Base-by-base conservation (phyloP, 176 grass and related monocot species). In the Bolboschoenus planiculmis region DNA sequence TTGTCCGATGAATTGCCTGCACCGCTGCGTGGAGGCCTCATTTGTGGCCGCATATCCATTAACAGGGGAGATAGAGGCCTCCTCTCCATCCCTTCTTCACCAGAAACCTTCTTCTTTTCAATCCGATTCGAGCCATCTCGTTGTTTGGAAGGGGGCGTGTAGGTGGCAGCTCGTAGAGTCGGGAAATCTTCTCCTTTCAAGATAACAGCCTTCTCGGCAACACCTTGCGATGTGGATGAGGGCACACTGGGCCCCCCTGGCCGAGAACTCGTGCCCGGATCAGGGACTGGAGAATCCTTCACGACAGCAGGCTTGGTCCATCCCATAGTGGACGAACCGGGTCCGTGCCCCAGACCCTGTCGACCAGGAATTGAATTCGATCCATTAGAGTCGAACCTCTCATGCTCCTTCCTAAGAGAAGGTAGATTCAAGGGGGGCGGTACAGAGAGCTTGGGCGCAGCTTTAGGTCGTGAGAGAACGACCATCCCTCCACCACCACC, bases 181-280 rank as follows among this genome's bases (percentile, higher is more conserved):
- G 96, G 96, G 80, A 98, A 98, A 84, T 98, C 96, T 84, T 98
- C 96, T 20, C 96, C 92, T 4, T 91, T 88, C 86, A 98, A 80
- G 74, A 98, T 60, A 21, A 92, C 88, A 11, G 92, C 87, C 88
- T 88, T 98, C 54, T 91, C 92, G 18, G 44, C 21, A 48, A 95
- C 87, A 7, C 82, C 87, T 56, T 93, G 87, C 2, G 79, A 57
- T 0, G 89, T 84, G 15, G 79, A 62, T 64, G 66, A 75, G 16
- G 76, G 20, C 18, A 34, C 62, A 44, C 53, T 39, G 10, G 86
- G 75, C 11, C 87, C 79, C 2, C 47, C 86, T 15, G 70, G 27
- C 4, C 53, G 84, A 36, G 90, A 56, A 62, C 79, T 86, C 0
- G 83, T 75, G 4, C 84, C 68, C 63, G 86, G 91, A 89, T 95